A percentile compares a stretch with the other conserved stretches of the same genome.
Conservation (phyloP, 192 early-diverging fungal genomes). For the Gaertneriomyces semiglobifer region DNA sequence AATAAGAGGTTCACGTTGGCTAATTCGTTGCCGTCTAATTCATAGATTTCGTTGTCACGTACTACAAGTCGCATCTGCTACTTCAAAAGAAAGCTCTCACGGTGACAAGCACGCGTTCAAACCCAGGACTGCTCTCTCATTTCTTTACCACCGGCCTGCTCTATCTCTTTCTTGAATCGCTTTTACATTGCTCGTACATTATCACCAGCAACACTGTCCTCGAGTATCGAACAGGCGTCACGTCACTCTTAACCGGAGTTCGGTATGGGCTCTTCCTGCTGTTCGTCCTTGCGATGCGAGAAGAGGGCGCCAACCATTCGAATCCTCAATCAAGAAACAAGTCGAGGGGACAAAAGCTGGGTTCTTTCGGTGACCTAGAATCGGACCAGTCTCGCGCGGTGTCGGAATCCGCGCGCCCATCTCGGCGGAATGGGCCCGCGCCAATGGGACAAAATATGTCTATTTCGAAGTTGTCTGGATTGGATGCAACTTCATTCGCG, state of each 20-base stretch:
- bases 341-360: too few species aligned
- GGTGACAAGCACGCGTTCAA: too few species aligned
- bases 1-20: neutral
- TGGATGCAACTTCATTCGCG: too few species aligned
- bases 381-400: too few species aligned
- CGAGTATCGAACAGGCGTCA: conserved; percentile 5
- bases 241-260: conserved; percentile 4
- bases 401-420: too few species aligned
- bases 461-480: too few species aligned
- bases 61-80: conserved; percentile 12
- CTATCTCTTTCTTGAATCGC: conserved; percentile 18
- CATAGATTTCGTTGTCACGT: conserved; percentile 9
- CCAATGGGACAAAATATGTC: too few species aligned
- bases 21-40: neutral
- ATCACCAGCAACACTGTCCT: conserved; percentile 3
- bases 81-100: neutral
- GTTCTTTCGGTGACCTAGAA: too few species aligned
- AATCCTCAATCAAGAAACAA: too few species aligned
- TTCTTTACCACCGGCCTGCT: conserved; percentile 14
- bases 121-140: neutral
- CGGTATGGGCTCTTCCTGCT: conserved; percentile 18
- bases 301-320: too few species aligned
- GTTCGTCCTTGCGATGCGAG: conserved; percentile 17
- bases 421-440: too few species aligned
- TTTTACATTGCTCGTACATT: conserved; percentile 15